A percentile compares a stretch with the other conserved stretches of the same genome.
Evolutionary conservation across 768 basidiomycete genomes (phyloP).

Genomic region (Lactarius indigo): DNA sequence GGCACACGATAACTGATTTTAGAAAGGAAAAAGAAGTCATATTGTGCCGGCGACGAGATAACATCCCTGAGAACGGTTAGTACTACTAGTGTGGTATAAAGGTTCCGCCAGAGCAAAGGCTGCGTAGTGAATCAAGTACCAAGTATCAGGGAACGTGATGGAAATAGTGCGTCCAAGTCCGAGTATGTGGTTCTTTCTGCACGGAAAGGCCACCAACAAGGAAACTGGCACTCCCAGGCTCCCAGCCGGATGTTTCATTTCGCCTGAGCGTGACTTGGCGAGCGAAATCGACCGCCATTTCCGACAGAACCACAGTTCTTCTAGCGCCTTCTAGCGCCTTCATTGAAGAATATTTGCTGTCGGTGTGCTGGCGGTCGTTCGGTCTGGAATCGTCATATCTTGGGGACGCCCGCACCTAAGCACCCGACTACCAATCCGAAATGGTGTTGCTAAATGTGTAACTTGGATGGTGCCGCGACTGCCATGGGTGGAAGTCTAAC

Average conservation of each 20-base stretch:
- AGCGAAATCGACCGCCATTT: neutral
- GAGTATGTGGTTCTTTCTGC: neutral
- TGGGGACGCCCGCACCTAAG: neutral
- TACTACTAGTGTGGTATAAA: neutral
- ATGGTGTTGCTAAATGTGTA: neutral
- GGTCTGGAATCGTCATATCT: neutral
- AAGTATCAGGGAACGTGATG: neutral
- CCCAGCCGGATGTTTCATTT: neutral
- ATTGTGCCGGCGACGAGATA: neutral
- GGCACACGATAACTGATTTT: neutral
- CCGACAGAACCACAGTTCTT: neutral
- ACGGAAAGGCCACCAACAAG: neutral
- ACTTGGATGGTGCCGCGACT: neutral
- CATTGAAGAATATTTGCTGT: neutral
- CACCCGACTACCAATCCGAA: neutral
- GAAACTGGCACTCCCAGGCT: neutral
- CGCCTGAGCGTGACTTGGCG: neutral
- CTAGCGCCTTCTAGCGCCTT: neutral
- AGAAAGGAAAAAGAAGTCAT: too few relatives aligned
- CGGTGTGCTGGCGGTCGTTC: neutral
- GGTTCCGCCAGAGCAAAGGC: neutral
- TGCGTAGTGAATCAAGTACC: neutral
- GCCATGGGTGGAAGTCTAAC: neutral
- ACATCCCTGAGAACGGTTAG: neutral
- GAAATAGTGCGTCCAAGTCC: neutral